Evolutionary conservation across 2,329 filamentous ascomycete genomes (phyloP).

Genomic region (Scedosporium aurantiacum): DNA sequence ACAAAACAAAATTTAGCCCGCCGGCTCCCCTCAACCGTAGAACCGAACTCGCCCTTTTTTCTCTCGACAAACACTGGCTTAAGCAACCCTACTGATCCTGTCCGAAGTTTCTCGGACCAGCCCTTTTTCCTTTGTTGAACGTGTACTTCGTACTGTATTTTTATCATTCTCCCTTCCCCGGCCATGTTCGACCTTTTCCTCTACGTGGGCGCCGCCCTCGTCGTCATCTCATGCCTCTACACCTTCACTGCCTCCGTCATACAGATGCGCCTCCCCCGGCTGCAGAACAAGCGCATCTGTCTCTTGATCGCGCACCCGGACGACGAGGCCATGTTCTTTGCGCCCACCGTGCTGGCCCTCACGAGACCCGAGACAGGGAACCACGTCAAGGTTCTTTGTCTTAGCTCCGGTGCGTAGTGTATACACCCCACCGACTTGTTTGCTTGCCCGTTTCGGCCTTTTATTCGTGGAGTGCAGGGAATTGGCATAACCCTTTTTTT

Average conservation of each 20-base stretch:
- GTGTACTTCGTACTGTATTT: background rate
- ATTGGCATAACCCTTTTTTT: too few relatives aligned
- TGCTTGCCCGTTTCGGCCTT: too few relatives aligned
- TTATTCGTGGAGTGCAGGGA: background rate
- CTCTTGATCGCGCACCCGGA: constrained; percentile 94
- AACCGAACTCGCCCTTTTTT: background rate
- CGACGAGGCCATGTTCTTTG: constrained; percentile 99
- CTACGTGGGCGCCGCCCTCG: constrained; percentile 21
- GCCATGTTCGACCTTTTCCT: constrained; percentile 11
- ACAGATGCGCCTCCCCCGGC: constrained; percentile 46
- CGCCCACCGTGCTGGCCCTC: constrained; percentile 76
- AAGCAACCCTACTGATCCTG: background rate
- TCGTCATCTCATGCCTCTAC: constrained; percentile 40
- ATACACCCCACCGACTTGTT: too few relatives aligned
- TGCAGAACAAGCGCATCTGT: constrained; percentile 77
- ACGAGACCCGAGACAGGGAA: constrained; percentile 72
- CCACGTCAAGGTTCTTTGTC: constrained; percentile 85
- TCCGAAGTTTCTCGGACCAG: too few relatives aligned
- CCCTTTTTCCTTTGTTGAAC: background rate
- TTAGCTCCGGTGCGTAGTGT: constrained; percentile 58
- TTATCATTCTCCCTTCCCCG: background rate
- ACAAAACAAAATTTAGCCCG: background rate
- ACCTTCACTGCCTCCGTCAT: constrained; percentile 37
- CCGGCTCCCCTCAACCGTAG: background rate
- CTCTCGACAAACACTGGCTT: background rate